Evolutionary conservation across 805 yeast genomes (phyloP).

Genomic region (Spathaspora boniae): DNA sequence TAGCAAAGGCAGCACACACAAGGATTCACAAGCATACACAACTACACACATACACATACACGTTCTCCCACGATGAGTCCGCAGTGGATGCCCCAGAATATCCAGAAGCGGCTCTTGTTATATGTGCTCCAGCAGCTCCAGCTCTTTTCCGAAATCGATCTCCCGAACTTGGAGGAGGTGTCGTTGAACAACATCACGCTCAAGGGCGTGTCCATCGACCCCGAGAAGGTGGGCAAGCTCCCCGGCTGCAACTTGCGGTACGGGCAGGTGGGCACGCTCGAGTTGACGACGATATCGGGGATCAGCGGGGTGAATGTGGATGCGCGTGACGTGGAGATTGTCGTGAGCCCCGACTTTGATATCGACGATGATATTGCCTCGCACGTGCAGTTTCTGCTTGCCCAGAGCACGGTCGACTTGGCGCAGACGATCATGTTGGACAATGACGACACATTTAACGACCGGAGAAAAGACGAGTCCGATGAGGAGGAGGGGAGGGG

Average conservation of each 20-base stretch:
- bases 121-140: slow-evolving; percentile 80
- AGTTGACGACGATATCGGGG: slow-evolving; percentile 42
- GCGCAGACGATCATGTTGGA: slow-evolving; percentile 55
- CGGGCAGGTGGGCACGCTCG: slow-evolving; percentile 56
- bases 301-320: slow-evolving; percentile 67
- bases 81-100: slow-evolving; percentile 78
- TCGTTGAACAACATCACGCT: slow-evolving; percentile 54
- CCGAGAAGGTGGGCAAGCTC: slow-evolving; percentile 58
- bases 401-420: slow-evolving; percentile 72
- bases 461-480: slow-evolving; percentile 9
- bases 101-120: slow-evolving; percentile 76
- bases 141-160: slow-evolving; percentile 75
- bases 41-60: too few relatives aligned
- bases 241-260: slow-evolving; percentile 63
- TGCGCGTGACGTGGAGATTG: slow-evolving; percentile 51
- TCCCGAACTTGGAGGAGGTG: slow-evolving; percentile 73
- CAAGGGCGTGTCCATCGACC: slow-evolving; percentile 66
- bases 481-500: slow-evolving; percentile 13
- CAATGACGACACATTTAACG: slow-evolving; percentile 15
- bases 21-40: too few relatives aligned
- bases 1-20: too few relatives aligned
- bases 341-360: slow-evolving; percentile 34
- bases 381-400: slow-evolving; percentile 48
- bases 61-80: slow-evolving; percentile 20
- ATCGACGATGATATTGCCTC: slow-evolving; percentile 25